Percentiles rank a stretch among this genome's conserved stretches.
Conservation (phyloP, 176 grass and related monocot species). For the Juncus inflexus region DNA sequence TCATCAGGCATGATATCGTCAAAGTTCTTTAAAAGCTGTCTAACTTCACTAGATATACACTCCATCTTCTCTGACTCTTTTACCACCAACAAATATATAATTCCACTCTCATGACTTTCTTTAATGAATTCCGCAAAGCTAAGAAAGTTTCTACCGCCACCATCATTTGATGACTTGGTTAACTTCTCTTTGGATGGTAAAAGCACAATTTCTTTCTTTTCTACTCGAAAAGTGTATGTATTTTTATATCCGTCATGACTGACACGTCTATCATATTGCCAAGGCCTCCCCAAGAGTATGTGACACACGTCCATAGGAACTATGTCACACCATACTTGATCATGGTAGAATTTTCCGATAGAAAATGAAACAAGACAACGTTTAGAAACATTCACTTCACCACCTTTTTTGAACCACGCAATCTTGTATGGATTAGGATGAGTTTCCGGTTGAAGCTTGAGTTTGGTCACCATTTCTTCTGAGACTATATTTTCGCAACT, state of each 20-base stretch:
- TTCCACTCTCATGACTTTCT: too few relatives aligned
- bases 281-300: not conserved
- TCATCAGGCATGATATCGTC: not conserved
- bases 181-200: not conserved
- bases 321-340: slow-evolving; percentile 12
- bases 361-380: not conserved
- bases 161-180: not conserved
- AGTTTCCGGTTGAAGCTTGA: not conserved
- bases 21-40: not conserved
- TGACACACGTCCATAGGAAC: slow-evolving; percentile 7
- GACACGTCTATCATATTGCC: slow-evolving; percentile 2
- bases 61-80: not conserved
- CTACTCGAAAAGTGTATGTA: not conserved
- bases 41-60: not conserved
- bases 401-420: not conserved
- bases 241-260: not conserved
- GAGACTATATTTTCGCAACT: slow-evolving; percentile 14
- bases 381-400: slow-evolving; percentile 3
- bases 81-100: too few relatives aligned
- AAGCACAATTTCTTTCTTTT: not conserved
- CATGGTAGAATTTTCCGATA: slow-evolving; percentile 14
- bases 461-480: not conserved
- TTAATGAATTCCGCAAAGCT: not conserved
- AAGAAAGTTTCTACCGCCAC: not conserved
- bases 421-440: slow-evolving; percentile 6